A percentile compares a stretch with the other conserved stretches of the same genome.
phyloP scores from a whole-genome alignment of 768 basidiomycete genomes.

The Strobilomyces dryophilus region DNA sequence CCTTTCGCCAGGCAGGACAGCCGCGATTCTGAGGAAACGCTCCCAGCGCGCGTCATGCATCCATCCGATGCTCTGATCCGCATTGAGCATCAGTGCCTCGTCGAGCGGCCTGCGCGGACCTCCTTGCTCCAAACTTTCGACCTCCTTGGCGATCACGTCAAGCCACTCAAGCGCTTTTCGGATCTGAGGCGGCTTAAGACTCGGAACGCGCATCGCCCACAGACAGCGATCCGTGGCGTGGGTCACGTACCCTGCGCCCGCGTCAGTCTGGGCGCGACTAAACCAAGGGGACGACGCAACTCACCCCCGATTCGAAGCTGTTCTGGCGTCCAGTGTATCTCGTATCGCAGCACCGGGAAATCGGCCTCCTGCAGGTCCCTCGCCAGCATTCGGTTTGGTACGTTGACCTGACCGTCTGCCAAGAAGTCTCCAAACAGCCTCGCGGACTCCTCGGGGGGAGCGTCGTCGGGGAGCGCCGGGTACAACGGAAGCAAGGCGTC shows the following conservation, averaged over 20 bases:
- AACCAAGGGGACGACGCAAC: slow-evolving; percentile 4
- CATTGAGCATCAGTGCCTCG: slow-evolving; percentile 45
- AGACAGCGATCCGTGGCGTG: slow-evolving; percentile 63
- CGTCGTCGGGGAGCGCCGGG: slow-evolving; percentile 36
- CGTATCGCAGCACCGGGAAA: slow-evolving; percentile 65
- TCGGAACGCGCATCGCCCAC: slow-evolving; percentile 55
- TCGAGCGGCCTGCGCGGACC: slow-evolving; percentile 29
- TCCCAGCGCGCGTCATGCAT: slow-evolving; percentile 52
- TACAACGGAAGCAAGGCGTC: slow-evolving; percentile 43
- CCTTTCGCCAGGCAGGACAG: slow-evolving; percentile 29
- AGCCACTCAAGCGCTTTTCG: slow-evolving; percentile 56
- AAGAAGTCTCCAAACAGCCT: slow-evolving; percentile 57
- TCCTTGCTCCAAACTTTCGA: slow-evolving; percentile 35
- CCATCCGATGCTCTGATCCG: slow-evolving; percentile 53
- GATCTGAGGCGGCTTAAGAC: slow-evolving; percentile 43
- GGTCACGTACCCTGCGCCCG: slow-evolving; percentile 56
- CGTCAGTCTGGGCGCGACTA: not conserved
- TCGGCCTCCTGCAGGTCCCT: slow-evolving; percentile 50
- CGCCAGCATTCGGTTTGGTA: slow-evolving; percentile 62
- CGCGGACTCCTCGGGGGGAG: slow-evolving; percentile 40
- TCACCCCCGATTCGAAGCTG: slow-evolving; percentile 50
- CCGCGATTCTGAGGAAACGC: slow-evolving; percentile 32
- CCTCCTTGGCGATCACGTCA: slow-evolving; percentile 42
- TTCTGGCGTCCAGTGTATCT: slow-evolving; percentile 65
- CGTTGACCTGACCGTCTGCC: slow-evolving; percentile 60